A percentile compares a stretch with the other conserved stretches of the same genome.
Evolutionary conservation across 2,329 filamentous ascomycete genomes (phyloP).

Genomic region (Fusarium cyanostomum): DNA sequence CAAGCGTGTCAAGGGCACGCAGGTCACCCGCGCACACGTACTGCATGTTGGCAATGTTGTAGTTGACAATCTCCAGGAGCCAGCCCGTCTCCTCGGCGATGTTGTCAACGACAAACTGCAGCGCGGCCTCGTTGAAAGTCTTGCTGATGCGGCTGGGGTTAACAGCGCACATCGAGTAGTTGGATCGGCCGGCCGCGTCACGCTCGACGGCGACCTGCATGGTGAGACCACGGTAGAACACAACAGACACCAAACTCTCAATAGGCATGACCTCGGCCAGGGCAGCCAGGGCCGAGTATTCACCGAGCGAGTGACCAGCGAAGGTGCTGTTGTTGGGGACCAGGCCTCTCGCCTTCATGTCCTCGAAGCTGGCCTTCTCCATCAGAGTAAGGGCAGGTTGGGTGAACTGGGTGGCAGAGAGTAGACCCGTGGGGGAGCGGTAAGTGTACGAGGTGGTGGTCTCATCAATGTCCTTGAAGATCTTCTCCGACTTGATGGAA

Average conservation of each 20-base stretch:
- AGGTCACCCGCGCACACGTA: conserved; percentile 78
- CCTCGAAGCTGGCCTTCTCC: conserved; percentile 99
- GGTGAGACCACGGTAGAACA: conserved; percentile 98
- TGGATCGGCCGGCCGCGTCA: conserved; percentile 89
- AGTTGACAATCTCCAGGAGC: conserved; percentile 99
- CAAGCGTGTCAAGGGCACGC: conserved; percentile 75
- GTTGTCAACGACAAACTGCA: conserved; percentile 96
- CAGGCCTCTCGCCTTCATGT: conserved; percentile 97
- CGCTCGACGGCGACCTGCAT: conserved; percentile 99
- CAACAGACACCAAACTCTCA: conserved; percentile 95
- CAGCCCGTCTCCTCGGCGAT: conserved; percentile 93
- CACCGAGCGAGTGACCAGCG: conserved; percentile 95
- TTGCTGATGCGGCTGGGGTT: conserved; percentile 98
- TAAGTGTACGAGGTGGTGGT: conserved; percentile 96
- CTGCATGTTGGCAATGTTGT: conserved; percentile 81
- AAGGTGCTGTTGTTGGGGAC: conserved; percentile 97
- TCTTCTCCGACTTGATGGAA: conserved; percentile 96
- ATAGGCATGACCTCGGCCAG: conserved; percentile 99
- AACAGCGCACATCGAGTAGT: conserved; percentile 99
- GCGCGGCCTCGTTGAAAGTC: conserved; percentile 97
- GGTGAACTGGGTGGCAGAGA: conserved; percentile 98
- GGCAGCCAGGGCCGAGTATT: conserved; percentile 96
- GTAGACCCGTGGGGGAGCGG: conserved; percentile 89
- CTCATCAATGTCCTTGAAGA: conserved; percentile 98
- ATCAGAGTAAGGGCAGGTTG: conserved; percentile 97